phyloP scores from a whole-genome alignment of 2,329 filamentous ascomycete genomes.

The Tolypocladium tundrense region DNA sequence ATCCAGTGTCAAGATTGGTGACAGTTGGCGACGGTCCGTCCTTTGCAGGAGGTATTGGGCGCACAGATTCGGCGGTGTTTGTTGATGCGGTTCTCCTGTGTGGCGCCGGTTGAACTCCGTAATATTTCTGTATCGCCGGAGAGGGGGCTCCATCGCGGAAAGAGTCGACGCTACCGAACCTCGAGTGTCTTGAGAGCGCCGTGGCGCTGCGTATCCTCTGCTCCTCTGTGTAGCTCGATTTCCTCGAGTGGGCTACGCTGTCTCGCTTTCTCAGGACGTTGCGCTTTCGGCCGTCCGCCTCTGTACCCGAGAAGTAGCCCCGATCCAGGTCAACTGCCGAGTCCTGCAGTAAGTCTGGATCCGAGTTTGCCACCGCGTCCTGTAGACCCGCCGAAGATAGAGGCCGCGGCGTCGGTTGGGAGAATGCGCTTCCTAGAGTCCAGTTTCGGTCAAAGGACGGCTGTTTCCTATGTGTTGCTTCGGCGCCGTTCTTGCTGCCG shows the following conservation, averaged over 20 bases:
- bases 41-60: conserved; percentile 40
- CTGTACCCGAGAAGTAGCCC: conserved; percentile 88
- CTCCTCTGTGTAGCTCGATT: conserved; percentile 70
- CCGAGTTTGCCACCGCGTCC: conserved; percentile 27
- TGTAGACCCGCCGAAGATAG: conserved; percentile 43
- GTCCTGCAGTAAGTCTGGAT: conserved; percentile 30
- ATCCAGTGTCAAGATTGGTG: conserved; percentile 46
- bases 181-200: conserved; percentile 61
- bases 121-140: conserved; percentile 63
- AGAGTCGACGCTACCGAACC: conserved; percentile 71
- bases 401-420: conserved; percentile 30
- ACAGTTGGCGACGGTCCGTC: conserved; percentile 46
- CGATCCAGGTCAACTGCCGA: conserved; percentile 60
- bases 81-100: conserved; percentile 54
- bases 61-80: conserved; percentile 43
- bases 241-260: conserved; percentile 52
- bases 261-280: conserved; percentile 76
- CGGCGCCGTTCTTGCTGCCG: conserved; percentile 30
- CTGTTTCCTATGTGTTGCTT: conserved; percentile 48
- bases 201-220: conserved; percentile 56
- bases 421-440: conserved; percentile 48
- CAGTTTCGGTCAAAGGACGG: conserved; percentile 62
- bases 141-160: conserved; percentile 50
- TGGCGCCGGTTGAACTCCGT: conserved; percentile 37
- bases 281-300: conserved; percentile 64